A percentile compares a stretch with the other conserved stretches of the same genome.
phyloP scores from a whole-genome alignment of 441 rosid genomes.

The Populus tomentosa region DNA sequence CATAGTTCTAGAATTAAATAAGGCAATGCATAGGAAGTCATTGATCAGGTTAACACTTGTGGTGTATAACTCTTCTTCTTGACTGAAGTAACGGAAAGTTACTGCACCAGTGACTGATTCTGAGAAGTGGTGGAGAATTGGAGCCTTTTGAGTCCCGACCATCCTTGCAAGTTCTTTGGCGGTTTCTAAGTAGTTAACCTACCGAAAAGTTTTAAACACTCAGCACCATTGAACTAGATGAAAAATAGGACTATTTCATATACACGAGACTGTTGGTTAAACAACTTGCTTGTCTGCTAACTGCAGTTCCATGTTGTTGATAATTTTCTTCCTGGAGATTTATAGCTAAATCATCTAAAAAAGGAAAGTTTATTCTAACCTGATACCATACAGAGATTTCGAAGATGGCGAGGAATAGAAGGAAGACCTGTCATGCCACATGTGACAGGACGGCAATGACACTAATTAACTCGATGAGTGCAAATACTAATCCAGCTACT shows the following conservation, averaged over 20 bases:
- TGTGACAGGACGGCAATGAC: constrained; percentile 48
- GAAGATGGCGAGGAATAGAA: too few species aligned
- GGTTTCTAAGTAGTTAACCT: constrained; percentile 54
- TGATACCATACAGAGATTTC: too few species aligned
- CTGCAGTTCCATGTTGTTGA: too few species aligned
- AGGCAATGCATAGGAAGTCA: constrained; percentile 45
- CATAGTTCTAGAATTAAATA: constrained; percentile 60
- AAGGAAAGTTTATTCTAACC: too few species aligned
- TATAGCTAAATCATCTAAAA: too few species aligned
- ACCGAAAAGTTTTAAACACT: constrained; percentile 6
- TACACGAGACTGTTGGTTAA: too few species aligned
- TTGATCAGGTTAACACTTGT: constrained; percentile 38
- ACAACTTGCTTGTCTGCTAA: too few species aligned
- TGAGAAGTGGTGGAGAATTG: constrained; percentile 63
- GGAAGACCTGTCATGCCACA: constrained; percentile 24
- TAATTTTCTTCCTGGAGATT: too few species aligned
- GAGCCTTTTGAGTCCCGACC: constrained; percentile 61
- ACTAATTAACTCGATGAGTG: constrained; percentile 54
- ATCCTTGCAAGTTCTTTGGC: constrained; percentile 78
- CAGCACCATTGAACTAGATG: too few species aligned
- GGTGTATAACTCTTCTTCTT: constrained; percentile 44
- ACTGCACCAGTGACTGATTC: constrained; percentile 52
- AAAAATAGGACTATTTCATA: too few species aligned
- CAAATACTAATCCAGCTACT: constrained; percentile 60
- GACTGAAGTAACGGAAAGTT: constrained; percentile 53